Conservation (phyloP, 2,329 filamentous ascomycete genomes). For the Chrysosporium queenslandicum region DNA sequence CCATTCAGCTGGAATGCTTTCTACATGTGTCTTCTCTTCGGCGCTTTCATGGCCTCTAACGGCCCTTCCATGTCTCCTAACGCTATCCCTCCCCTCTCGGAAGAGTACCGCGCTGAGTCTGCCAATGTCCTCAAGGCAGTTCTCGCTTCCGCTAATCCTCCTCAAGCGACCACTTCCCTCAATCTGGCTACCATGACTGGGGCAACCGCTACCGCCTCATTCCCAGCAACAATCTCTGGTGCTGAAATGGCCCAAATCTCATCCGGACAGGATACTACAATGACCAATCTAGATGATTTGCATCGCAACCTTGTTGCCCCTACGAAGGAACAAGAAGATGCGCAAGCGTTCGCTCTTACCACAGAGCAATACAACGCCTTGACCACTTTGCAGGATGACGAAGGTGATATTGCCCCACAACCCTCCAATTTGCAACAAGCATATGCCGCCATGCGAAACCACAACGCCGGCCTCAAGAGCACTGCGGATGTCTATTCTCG, state of each 20-base stretch:
- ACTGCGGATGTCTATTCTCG: constrained; percentile 86
- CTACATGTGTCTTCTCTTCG: constrained; percentile 94
- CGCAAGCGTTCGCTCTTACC: constrained; percentile 79
- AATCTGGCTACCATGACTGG: constrained; percentile 21
- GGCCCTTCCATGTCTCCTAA: constrained; percentile 52
- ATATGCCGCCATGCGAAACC: constrained; percentile 64
- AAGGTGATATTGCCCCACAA: constrained; percentile 30
- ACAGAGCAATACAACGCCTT: constrained; percentile 81
- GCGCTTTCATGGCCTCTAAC: constrained; percentile 90
- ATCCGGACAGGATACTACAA: constrained; percentile 20
- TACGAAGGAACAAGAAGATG: constrained; percentile 73
- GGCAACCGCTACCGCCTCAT: constrained; percentile 18
- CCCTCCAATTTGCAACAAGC: constrained; percentile 48
- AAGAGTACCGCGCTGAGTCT: constrained; percentile 40
- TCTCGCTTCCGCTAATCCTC: constrained; percentile 35
- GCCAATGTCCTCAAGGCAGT: constrained; percentile 41
- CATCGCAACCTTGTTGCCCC: constrained; percentile 61
- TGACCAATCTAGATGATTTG: constrained; percentile 50
- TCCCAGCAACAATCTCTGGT: constrained; percentile 29
- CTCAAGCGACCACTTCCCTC: constrained; percentile 44
- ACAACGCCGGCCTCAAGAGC: constrained; percentile 41
- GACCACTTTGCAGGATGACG: constrained; percentile 53
- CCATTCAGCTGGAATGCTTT: constrained; percentile 57
- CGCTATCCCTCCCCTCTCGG: constrained; percentile 43
- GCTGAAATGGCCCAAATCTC: constrained; percentile 34